Evolutionary conservation across 2,329 filamentous ascomycete genomes (phyloP).

Genomic region (Aspergillus fructus): DNA sequence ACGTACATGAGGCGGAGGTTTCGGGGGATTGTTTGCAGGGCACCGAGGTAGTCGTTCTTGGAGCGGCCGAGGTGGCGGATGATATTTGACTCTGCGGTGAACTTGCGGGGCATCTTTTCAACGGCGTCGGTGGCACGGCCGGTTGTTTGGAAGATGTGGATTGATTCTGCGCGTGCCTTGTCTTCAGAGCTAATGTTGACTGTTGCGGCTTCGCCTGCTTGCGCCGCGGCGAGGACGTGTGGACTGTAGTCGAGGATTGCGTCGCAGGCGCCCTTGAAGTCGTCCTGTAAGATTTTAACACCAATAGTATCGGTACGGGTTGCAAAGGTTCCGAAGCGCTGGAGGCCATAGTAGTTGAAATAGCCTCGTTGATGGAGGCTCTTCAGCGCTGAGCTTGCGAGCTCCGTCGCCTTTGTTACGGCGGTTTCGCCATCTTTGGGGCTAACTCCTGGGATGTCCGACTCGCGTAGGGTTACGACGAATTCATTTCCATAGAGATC

Average conservation of each 20-base stretch:
- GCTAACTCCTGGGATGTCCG: slow-evolving; percentile 57
- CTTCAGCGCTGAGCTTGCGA: slow-evolving; percentile 59
- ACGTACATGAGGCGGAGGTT: slow-evolving; percentile 91
- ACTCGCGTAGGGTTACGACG: slow-evolving; percentile 85
- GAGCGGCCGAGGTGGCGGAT: slow-evolving; percentile 68
- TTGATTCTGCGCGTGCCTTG: slow-evolving; percentile 72
- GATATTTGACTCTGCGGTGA: slow-evolving; percentile 74
- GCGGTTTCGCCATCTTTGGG: slow-evolving; percentile 47
- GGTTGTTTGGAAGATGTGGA: slow-evolving; percentile 68
- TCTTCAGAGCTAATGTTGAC: slow-evolving; percentile 70
- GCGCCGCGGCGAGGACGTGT: slow-evolving; percentile 57
- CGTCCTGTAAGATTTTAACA: slow-evolving; percentile 75
- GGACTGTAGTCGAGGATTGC: slow-evolving; percentile 73
- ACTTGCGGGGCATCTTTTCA: slow-evolving; percentile 72
- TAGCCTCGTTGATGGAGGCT: slow-evolving; percentile 75
- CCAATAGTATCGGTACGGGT: slow-evolving; percentile 85
- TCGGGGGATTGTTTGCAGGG: slow-evolving; percentile 75
- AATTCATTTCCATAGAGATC: slow-evolving; percentile 90
- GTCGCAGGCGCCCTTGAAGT: slow-evolving; percentile 78
- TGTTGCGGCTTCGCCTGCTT: slow-evolving; percentile 44
- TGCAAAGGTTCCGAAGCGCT: slow-evolving; percentile 87
- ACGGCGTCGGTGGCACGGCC: slow-evolving; percentile 62
- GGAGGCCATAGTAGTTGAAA: slow-evolving; percentile 97
- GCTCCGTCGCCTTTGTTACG: slow-evolving; percentile 41
- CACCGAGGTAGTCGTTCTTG: slow-evolving; percentile 73